Percentiles rank a stretch among this genome's conserved stretches.
These are phyloP conservation scores for Pichia occidentalis DNA, from an alignment of 805 yeast species.

Conservation along the genomic window DNA sequence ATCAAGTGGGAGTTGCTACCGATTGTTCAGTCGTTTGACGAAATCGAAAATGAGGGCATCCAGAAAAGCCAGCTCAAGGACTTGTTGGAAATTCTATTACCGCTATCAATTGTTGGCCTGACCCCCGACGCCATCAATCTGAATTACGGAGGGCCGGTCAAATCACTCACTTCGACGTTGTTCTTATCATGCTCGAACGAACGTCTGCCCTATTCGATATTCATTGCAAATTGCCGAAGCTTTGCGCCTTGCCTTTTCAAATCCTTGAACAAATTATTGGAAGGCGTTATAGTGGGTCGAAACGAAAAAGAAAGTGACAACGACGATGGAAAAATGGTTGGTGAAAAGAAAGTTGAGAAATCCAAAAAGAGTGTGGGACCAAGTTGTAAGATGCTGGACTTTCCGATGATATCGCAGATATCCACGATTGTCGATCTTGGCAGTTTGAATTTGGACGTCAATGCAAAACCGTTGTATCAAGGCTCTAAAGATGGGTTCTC, in stretches of 20 bases:
- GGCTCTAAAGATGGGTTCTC: slow-evolving; percentile 83
- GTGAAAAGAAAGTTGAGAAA: too few species aligned
- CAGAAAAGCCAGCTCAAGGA: neutral
- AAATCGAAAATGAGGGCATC: slow-evolving; percentile 3
- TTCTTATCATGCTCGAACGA: neutral
- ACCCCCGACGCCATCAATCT: slow-evolving; percentile 5
- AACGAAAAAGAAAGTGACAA: neutral
- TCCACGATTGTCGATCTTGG: slow-evolving; percentile 29
- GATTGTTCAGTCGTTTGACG: slow-evolving; percentile 37
- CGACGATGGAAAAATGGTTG: too few species aligned
- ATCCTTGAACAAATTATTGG: slow-evolving; percentile 40
- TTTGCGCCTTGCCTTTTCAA: slow-evolving; percentile 39
- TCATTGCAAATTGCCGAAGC: neutral
- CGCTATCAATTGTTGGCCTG: slow-evolving; percentile 5
- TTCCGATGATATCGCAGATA: slow-evolving; percentile 32
- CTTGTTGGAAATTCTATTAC: slow-evolving; percentile 6
- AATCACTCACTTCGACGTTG: slow-evolving; percentile 1
- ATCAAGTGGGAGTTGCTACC: slow-evolving; percentile 30
- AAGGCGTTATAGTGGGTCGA: slow-evolving; percentile 22
- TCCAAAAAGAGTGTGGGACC: slow-evolving; percentile 2
- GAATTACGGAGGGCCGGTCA: slow-evolving; percentile 4
- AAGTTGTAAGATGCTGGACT: slow-evolving; percentile 35
- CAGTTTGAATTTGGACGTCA: slow-evolving; percentile 36
- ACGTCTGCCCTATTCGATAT: neutral
- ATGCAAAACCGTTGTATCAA: slow-evolving; percentile 54